Conservation (phyloP, 805 yeast species). For the Saccharomycopsis lassenensis region DNA sequence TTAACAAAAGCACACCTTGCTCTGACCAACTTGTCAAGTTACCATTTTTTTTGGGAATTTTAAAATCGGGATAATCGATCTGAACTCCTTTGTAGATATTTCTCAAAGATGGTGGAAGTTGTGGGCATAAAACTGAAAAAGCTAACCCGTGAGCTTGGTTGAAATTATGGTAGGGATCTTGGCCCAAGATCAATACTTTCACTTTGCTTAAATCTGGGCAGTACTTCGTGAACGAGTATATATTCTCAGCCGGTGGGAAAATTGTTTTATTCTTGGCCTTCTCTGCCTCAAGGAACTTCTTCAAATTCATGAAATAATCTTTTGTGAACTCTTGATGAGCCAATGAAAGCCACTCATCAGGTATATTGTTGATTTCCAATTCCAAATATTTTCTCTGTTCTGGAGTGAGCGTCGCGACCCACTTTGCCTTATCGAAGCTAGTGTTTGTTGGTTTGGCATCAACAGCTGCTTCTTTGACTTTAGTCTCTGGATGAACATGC, state of each 20-base stretch:
- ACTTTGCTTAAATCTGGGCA: constrained; percentile 65
- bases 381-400: constrained; percentile 43
- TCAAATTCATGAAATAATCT: constrained; percentile 66
- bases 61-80: constrained; percentile 59
- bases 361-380: constrained; percentile 61
- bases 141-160: constrained; percentile 97
- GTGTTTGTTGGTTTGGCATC: not conserved
- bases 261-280: constrained; percentile 40
- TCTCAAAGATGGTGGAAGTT: constrained; percentile 81
- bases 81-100: constrained; percentile 77
- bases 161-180: constrained; percentile 89
- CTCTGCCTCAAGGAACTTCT: constrained; percentile 34
- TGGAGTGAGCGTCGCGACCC: constrained; percentile 37
- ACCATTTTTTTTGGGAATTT: constrained; percentile 47
- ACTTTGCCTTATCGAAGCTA: constrained; percentile 28
- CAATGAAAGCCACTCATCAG: constrained; percentile 66
- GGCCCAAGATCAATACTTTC: constrained; percentile 79
- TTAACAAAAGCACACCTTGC: constrained; percentile 79
- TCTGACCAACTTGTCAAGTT: constrained; percentile 75
- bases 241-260: constrained; percentile 68
- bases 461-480: too few relatives aligned
- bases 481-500: too few relatives aligned
- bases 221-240: constrained; percentile 85
- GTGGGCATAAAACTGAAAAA: constrained; percentile 58
- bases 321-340: constrained; percentile 66